phyloP scores from a whole-genome alignment of 2,329 filamentous ascomycete species.

The Aspergillus sp. region DNA sequence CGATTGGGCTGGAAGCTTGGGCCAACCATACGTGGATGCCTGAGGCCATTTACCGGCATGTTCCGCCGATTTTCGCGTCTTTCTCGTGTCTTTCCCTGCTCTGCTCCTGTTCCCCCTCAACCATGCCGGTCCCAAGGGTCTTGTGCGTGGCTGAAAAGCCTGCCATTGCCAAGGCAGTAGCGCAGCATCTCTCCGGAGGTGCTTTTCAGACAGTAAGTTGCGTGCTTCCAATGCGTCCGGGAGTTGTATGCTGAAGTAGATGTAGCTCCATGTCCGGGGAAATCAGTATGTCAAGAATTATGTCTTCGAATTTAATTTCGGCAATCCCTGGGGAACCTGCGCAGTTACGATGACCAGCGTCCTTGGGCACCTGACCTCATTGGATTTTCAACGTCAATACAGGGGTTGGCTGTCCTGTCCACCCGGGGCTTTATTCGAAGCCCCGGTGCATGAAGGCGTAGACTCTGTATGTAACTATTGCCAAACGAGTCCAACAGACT shows the following conservation, averaged over 20 bases:
- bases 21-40: background rate
- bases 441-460: conserved; percentile 68
- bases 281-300: conserved; percentile 91
- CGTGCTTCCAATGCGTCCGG: background rate
- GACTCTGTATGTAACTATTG: conserved; percentile 55
- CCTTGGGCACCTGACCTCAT: conserved; percentile 77
- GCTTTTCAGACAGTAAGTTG: conserved; percentile 64
- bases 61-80: conserved; percentile 1
- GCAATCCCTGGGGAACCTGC: conserved; percentile 74
- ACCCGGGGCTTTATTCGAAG: conserved; percentile 77
- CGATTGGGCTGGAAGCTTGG: background rate
- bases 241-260: conserved; percentile 16
- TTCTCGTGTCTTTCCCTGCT: background rate
- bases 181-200: conserved; percentile 82
- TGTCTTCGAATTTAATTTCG: conserved; percentile 85
- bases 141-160: conserved; percentile 85
- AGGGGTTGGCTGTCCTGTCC: conserved; percentile 79
- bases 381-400: conserved; percentile 73
- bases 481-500: background rate
- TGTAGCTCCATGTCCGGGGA: conserved; percentile 64
- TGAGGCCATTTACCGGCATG: background rate
- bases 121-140: conserved; percentile 46
- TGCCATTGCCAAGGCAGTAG: conserved; percentile 92
- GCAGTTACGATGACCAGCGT: conserved; percentile 93
- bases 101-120: background rate